Percentiles rank a stretch among this genome's conserved stretches.
phyloP scores from a whole-genome alignment of 805 yeast genomes.

The Komagataella mondaviorum region DNA sequence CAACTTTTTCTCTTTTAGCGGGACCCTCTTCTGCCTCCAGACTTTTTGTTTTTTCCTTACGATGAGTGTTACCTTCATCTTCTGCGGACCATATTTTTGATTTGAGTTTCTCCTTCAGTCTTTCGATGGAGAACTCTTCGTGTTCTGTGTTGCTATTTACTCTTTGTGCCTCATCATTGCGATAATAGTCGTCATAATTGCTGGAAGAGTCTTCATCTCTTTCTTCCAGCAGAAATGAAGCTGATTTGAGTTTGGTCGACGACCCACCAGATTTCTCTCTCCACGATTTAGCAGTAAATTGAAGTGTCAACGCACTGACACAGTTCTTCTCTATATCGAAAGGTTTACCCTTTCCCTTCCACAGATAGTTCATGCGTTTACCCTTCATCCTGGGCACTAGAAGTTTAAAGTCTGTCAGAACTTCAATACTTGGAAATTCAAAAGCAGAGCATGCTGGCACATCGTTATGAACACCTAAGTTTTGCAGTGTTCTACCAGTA shows the following conservation, averaged over 20 bases:
- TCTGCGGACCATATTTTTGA: neutral
- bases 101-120: neutral
- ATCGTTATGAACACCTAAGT: neutral
- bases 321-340: constrained; percentile 15
- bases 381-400: constrained; percentile 14
- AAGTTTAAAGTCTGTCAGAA: constrained; percentile 8
- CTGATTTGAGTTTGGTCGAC: neutral
- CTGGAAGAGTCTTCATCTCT: neutral
- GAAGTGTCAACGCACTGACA: constrained; percentile 3
- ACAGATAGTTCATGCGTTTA: constrained; percentile 23
- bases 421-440: constrained; percentile 3
- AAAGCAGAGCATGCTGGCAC: neutral
- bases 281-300: neutral
- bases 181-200: neutral
- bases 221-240: neutral
- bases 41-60: neutral
- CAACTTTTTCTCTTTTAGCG: neutral
- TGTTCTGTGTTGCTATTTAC: neutral
- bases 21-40: neutral
- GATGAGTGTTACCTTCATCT: neutral
- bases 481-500: constrained; percentile 3
- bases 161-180: neutral
- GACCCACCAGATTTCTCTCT: neutral
- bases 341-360: constrained; percentile 36
- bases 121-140: neutral